These are phyloP conservation scores for Candida silvicultrix DNA, from an alignment of 805 yeast genomes.

Conservation along the genomic window DNA sequence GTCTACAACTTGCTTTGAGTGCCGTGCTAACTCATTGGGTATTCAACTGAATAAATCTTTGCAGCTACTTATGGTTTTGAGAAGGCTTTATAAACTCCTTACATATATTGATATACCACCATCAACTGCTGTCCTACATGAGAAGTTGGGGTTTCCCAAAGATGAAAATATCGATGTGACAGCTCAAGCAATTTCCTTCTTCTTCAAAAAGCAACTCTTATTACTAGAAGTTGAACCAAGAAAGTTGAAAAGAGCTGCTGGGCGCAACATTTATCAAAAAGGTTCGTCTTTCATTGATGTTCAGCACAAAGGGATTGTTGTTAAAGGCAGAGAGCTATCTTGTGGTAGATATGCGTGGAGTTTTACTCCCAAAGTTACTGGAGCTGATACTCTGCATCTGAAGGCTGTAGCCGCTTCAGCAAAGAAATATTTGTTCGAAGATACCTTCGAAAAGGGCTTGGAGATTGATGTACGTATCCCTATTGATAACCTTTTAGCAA, in stretches of 20 bases:
- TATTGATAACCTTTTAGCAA: too few relatives aligned
- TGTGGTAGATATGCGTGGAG: conserved; percentile 7
- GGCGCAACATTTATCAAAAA: background rate
- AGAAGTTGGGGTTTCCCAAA: conserved; percentile 12
- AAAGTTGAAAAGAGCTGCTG: background rate
- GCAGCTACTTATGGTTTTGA: conserved; percentile 26
- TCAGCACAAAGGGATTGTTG: conserved; percentile 18
- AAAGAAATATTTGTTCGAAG: conserved; percentile 4
- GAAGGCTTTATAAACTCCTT: conserved; percentile 28
- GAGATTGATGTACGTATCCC: conserved; percentile 5
- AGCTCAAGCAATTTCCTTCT: conserved; percentile 8
- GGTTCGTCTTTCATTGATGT: conserved; percentile 16
- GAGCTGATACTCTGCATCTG: background rate
- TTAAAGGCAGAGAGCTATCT: background rate
- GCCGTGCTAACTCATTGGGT: conserved; percentile 18
- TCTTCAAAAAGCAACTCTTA: conserved; percentile 4
- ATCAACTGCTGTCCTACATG: conserved; percentile 9
- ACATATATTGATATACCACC: conserved; percentile 17
- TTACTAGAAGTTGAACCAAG: conserved; percentile 8
- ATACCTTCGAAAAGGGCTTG: conserved; percentile 10
- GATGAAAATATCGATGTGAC: conserved; percentile 4
- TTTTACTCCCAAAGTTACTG: conserved; percentile 9
- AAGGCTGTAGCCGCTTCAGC: background rate
- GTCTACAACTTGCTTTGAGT: conserved; percentile 20
- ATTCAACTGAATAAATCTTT: conserved; percentile 16